Base-by-base conservation (phyloP, 306 rosid genomes). In the Inga leiocalycina region DNA sequence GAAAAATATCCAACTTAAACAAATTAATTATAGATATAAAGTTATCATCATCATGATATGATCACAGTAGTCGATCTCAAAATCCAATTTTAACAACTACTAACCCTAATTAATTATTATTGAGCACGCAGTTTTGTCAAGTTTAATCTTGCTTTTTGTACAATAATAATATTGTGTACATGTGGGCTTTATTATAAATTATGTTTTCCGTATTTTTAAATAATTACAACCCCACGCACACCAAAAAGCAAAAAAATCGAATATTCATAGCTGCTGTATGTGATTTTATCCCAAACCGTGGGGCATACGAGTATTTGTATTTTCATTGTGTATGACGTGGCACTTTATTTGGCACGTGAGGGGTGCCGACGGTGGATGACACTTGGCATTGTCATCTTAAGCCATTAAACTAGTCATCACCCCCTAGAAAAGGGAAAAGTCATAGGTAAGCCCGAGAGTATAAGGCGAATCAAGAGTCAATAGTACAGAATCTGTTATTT, bases 271-370 rank as follows among this genome's bases (percentile, higher is more conserved):
- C 69, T 14, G 6, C 20, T 12, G 69, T 4, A 4, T 14, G 48
- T 70, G 71, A 75, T 72, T 19, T 59, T 62, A 83, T 84, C 78
- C 27, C 66, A 67, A 76, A 65, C 57, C 83, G 80, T 83, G 81
- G 79, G 56, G 83, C 51, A 39, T 67, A 5, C 43, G 43, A 39
- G 43, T 39, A 45, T 49, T 73, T 66, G 45, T 75, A 67, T 48
- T 62, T 71, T 49, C 24, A 30, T 15, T n/a, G 16, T 10, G 37
- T 8, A 59, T 74, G 88, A 88, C 70, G 72, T 81, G 82, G 81
- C 85, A 30, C 82, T 70, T 75, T 48, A 12, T 72, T 72, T 24
- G 20, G 56, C 75, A 71, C 75, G 75, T 71, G 75, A 13, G 37
- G 19, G 6, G 4, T 41, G 32, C 51, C 16, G 30, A 41, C 17